Evolutionary conservation across 257 asterid species (phyloP), one percentile per base, ranked within the genome.

Genomic region (Pogostemon cablin): DNA sequence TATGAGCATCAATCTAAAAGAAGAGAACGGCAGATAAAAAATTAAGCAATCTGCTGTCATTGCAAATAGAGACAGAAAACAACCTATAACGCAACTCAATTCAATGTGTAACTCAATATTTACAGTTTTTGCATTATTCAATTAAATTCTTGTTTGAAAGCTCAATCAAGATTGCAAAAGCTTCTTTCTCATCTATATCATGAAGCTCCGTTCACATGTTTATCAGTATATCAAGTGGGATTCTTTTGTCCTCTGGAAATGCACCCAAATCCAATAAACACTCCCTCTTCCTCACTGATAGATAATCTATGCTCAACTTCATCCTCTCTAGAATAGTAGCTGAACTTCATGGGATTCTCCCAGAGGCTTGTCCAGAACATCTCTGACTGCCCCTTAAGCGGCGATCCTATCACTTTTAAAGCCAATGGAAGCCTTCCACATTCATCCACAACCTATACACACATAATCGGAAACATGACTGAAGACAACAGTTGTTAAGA

Each of bases 151-250:
- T 93, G 85, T 88, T 74, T 2, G 98, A 88, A 78, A 93, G 98
- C 85, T 88, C 85, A 11, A 88, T 93, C 43, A 93, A 78, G 69
- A 88, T 81, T 6, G 92, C 93, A 55, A 90, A 93, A 49, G 96
- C 98, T 67, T 92, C 98, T 72, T 85, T 67, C 71, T 86, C 98
- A 1, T 89, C 87, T 34, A 93, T 87, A 68, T 90, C 96, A 44
- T 93, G 98, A 9, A 90, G 81, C 76, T 90, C 98, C 32, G 87
- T 90, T 97, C 98, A 93, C 90, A 90, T 88, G 78, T 90, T 90
- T 78, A 93, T 86, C 57, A 93, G 93, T 68, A 93, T 89, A 20
- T 90, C 93, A 35, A 93, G 82, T 43, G 98, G 97, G 44, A 93
- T 93, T 71, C 79, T 87, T 81, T 86, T 90, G 82, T 90, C 97